Evolutionary conservation across 2,329 filamentous ascomycete genomes (phyloP), one percentile per base, ranked within the genome.

Genomic region (Metarhizium brunneum): DNA sequence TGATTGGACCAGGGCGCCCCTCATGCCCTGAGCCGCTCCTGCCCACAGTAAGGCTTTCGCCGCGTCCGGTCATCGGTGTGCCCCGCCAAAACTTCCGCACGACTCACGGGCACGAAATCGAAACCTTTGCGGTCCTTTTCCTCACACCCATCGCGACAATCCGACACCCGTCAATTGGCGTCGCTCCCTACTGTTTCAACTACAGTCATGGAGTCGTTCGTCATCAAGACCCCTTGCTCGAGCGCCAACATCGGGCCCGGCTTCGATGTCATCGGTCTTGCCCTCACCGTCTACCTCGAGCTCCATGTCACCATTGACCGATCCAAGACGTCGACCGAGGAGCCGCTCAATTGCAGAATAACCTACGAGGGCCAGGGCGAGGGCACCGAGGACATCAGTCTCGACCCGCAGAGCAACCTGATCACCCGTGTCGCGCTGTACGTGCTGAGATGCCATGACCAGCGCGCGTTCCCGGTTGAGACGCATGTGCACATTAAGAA

Each of bases 181-280:
- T 57, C 54, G 56, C 56, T 60, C 59, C 59, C 58, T 60, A 56
- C 61, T 63, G 61, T 61, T 61, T 64, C 58, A 64, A 61, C 58
- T 58, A 61, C 66, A 65, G 62, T 58, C 64, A 78, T 79, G 74
- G 80, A 84, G 66, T 83, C 82, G 54, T 86, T 88, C 72, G 75
- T 80, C 63, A 88, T 91, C 78, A 84, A 81, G 74, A 90, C 90
- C 59, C 92, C 92, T 61, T 95, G 90, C 76, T 97, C 92, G 58
- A 96, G 92, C 59, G 92, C 92, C 75, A 97, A 97, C 78, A 96
- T 97, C 68, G 92, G 90, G 63, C 92, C 92, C 51, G 92, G 92
- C 57, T 99, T 97, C 79, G 92, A 99, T 77, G 92, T 96, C 65
- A 96, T 97, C 70, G 90, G 94, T 63, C 86, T 99, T 59, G 92